Conservation (phyloP, 2,329 filamentous ascomycete genomes). For the Sporothrix protearum region DNA sequence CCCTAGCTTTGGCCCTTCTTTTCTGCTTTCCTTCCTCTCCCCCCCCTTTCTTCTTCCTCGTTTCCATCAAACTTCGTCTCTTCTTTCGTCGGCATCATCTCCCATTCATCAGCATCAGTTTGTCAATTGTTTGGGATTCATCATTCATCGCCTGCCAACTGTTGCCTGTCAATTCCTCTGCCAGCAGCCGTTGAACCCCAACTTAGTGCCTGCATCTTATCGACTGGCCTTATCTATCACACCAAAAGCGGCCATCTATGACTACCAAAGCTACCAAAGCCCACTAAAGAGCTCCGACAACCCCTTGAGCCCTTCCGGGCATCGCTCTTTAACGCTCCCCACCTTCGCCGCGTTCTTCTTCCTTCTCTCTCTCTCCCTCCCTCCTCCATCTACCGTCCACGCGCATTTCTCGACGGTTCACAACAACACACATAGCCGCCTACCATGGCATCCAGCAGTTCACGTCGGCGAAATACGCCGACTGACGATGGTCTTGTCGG, state of each 20-base stretch:
- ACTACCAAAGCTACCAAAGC: constrained; percentile 16
- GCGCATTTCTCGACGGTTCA: not conserved
- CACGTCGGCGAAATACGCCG: constrained; percentile 23
- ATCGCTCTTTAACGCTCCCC: constrained; percentile 10
- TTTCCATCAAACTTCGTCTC: not conserved
- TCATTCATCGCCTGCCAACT: not conserved
- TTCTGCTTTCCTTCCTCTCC: not conserved
- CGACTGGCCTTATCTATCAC: constrained; percentile 25
- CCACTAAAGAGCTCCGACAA: constrained; percentile 23
- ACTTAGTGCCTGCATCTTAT: constrained; percentile 24
- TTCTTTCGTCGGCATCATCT: not conserved
- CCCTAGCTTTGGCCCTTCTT: constrained; percentile 9
- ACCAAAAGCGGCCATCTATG: constrained; percentile 22
- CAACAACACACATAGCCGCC: constrained; percentile 15
- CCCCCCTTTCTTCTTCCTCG: constrained; percentile 2
- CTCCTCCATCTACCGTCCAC: not conserved
- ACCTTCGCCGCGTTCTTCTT: not conserved
- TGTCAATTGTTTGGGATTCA: not conserved
- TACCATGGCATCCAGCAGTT: constrained; percentile 24
- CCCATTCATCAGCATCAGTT: not conserved
- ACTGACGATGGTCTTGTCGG: constrained; percentile 29
- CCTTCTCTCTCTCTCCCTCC: not conserved
- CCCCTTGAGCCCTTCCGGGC: constrained; percentile 26
- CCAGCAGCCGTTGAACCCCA: not conserved
- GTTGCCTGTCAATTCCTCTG: constrained; percentile 1